These are phyloP conservation scores for Raffaelea arxii DNA, from an alignment of 2,329 filamentous ascomycete genomes.

Conservation along the genomic window DNA sequence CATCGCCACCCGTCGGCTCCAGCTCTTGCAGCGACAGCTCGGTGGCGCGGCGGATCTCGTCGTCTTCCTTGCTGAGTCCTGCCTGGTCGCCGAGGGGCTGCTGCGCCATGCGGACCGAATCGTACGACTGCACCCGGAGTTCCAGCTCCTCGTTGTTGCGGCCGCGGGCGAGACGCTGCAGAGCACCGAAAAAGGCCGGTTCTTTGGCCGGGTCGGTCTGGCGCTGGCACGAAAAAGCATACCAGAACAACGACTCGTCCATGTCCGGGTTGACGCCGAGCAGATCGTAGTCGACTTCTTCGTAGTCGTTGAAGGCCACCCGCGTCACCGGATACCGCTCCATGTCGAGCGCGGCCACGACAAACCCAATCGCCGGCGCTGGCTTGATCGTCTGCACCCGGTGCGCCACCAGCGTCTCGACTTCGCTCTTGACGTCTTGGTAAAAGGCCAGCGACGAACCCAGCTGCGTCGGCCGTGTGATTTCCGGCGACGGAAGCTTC, in stretches of 20 bases:
- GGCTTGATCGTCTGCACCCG: conserved; percentile 11
- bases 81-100: neutral
- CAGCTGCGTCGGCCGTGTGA: conserved; percentile 26
- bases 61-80: conserved; percentile 5
- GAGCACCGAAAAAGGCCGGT: conserved; percentile 9
- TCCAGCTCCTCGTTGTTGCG: conserved; percentile 15
- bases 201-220: conserved; percentile 13
- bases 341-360: conserved; percentile 12
- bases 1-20: neutral
- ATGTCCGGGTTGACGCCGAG: conserved; percentile 16
- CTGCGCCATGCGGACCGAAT: conserved; percentile 9
- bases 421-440: conserved; percentile 39
- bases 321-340: conserved; percentile 6
- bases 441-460: conserved; percentile 35
- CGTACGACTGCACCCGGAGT: conserved; percentile 10
- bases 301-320: conserved; percentile 1
- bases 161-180: conserved; percentile 12
- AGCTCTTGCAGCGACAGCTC: conserved; percentile 11
- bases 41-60: conserved; percentile 13
- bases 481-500: conserved; percentile 24
- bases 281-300: conserved; percentile 10
- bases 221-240: conserved; percentile 17
- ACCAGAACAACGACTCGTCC: conserved; percentile 17
- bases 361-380: conserved; percentile 18
- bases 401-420: conserved; percentile 28